Percentiles rank a stretch among this genome's conserved stretches.
These are phyloP conservation scores for Aspergillus sp. DNA, from an alignment of 2,329 filamentous ascomycete species.

Conservation along the genomic window DNA sequence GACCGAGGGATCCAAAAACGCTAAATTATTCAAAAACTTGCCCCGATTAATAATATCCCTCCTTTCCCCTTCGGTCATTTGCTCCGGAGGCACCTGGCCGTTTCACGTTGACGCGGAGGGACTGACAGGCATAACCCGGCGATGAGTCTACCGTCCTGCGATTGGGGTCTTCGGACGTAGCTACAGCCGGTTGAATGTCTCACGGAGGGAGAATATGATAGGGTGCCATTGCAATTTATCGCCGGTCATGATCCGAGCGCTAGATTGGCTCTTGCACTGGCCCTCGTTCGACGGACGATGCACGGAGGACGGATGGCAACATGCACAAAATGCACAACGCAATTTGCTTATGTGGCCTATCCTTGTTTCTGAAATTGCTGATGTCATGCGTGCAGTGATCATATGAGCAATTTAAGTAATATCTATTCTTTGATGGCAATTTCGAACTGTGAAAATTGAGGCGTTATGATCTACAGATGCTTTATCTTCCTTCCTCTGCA, in stretches of 20 bases:
- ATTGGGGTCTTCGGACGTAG: not conserved
- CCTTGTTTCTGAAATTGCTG: not conserved
- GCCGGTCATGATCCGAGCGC: not conserved
- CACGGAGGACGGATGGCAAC: not conserved
- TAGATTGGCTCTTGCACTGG: not conserved
- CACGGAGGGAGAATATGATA: not conserved
- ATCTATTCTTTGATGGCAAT: too few species aligned
- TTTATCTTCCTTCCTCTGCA: too few species aligned
- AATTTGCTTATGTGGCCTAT: not conserved
- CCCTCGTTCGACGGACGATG: too few species aligned
- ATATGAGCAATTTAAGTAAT: not conserved
- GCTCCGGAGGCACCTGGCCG: not conserved
- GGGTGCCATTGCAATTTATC: too few species aligned
- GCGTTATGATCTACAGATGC: too few species aligned
- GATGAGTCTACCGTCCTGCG: not conserved
- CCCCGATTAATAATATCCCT: not conserved
- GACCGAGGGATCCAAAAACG: conserved; percentile 3
- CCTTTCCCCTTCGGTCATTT: not conserved
- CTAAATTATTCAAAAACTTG: not conserved
- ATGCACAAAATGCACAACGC: not conserved
- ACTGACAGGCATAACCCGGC: not conserved
- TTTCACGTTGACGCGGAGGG: not conserved
- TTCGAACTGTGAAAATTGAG: too few species aligned
- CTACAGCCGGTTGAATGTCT: not conserved
- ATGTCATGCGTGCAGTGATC: not conserved